phyloP scores from a whole-genome alignment of 1,284 basidiomycete genomes.

The Moesziomyces sp. region DNA sequence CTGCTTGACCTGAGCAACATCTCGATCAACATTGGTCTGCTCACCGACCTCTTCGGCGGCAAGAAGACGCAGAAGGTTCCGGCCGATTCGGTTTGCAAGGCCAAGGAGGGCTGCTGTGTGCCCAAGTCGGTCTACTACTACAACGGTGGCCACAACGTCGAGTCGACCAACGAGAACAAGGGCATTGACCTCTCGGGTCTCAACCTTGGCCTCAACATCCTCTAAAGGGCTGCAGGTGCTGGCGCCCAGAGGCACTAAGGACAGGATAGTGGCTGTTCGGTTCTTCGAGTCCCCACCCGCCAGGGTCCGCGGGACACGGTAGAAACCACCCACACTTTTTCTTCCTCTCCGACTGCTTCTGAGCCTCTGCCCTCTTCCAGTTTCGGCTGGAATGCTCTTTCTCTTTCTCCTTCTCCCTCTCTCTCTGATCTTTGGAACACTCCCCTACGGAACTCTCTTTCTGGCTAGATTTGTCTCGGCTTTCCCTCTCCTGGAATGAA shows the following conservation, averaged over 20 bases:
- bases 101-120: slow-evolving; percentile 39
- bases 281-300: no score
- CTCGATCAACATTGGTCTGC: slow-evolving; percentile 27
- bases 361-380: no score
- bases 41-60: slow-evolving; percentile 21
- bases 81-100: slow-evolving; percentile 26
- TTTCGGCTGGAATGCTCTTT: no score
- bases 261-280: no score
- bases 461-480: slow-evolving; percentile 20
- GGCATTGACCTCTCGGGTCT: slow-evolving; percentile 33
- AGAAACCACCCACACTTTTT: no score
- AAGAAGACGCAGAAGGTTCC: slow-evolving; percentile 28
- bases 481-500: slow-evolving; percentile 3
- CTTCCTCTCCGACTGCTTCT: no score
- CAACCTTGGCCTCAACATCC: slow-evolving; percentile 43
- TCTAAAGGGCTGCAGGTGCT: slow-evolving; percentile 4
- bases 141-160: slow-evolving; percentile 47
- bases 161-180: slow-evolving; percentile 39
- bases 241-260: no score
- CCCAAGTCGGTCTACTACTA: slow-evolving; percentile 40
- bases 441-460: neutral
- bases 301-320: no score
- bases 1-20: slow-evolving; percentile 42
- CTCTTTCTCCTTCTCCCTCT: no score
- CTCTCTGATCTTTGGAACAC: no score